These are phyloP conservation scores for Calonectria hongkongensis DNA, from an alignment of 2,329 filamentous ascomycete genomes.

Conservation along the genomic window DNA sequence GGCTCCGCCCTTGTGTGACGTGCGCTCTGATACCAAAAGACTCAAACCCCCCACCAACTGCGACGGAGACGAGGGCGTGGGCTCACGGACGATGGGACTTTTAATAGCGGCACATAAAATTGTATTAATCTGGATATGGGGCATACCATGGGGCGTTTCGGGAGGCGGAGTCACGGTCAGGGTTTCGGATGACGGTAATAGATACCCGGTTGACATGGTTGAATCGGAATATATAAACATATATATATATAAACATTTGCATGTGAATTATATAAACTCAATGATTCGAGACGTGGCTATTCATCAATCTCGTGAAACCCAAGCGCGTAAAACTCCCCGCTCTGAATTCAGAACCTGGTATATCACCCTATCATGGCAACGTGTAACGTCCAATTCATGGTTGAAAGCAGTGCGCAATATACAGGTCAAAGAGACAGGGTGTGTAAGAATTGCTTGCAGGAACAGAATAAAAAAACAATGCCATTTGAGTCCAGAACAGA, in stretches of 20 bases:
- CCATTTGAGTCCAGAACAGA: constrained; percentile 42
- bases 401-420: constrained; percentile 9
- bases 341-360: neutral
- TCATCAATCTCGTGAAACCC: neutral
- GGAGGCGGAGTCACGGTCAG: constrained; percentile 37
- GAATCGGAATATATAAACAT: constrained; percentile 11
- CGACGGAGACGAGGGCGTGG: constrained; percentile 12
- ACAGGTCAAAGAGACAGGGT: constrained; percentile 15
- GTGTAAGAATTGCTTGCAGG: constrained; percentile 14
- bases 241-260: neutral
- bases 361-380: neutral
- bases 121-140: constrained; percentile 35
- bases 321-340: neutral
- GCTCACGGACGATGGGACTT: constrained; percentile 7
- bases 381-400: constrained; percentile 11
- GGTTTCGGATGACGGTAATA: constrained; percentile 43
- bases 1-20: constrained; percentile 1
- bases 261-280: constrained; percentile 11
- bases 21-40: constrained; percentile 9
- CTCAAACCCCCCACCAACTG: constrained; percentile 11
- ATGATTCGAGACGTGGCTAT: constrained; percentile 3
- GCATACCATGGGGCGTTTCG: constrained; percentile 44
- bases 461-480: constrained; percentile 33
- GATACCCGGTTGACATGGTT: constrained; percentile 50
- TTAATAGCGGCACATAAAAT: constrained; percentile 12